phyloP scores from a whole-genome alignment of 345 rosid genomes.

The Murraya koenigii region DNA sequence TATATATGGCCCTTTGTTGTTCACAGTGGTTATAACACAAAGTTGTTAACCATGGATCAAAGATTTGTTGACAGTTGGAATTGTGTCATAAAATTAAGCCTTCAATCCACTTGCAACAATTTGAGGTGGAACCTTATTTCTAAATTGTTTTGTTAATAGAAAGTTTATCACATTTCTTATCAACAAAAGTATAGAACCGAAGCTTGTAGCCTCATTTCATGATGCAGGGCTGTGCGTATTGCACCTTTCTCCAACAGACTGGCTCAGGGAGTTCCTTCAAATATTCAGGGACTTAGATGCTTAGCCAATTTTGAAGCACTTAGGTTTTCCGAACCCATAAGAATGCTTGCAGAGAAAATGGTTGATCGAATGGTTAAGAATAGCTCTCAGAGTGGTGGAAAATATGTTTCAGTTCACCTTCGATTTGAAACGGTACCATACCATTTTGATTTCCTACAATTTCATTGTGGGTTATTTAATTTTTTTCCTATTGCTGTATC shows the following conservation, averaged over 20 bases:
- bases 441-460: slow-evolving; percentile 4
- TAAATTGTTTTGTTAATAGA: background rate
- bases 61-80: background rate
- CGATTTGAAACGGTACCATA: slow-evolving; percentile 78
- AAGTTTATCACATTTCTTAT: background rate
- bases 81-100: background rate
- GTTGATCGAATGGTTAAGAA: slow-evolving; percentile 77
- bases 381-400: slow-evolving; percentile 63
- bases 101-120: background rate
- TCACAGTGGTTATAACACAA: background rate
- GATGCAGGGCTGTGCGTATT: slow-evolving; percentile 87
- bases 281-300: slow-evolving; percentile 84
- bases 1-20: background rate
- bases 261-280: slow-evolving; percentile 80
- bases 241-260: slow-evolving; percentile 97
- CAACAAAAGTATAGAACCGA: background rate
- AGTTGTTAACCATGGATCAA: background rate
- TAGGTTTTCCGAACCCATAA: slow-evolving; percentile 82
- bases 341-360: slow-evolving; percentile 86
- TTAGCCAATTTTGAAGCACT: slow-evolving; percentile 78
- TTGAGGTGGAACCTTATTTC: background rate
- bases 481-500: slow-evolving; percentile 1
- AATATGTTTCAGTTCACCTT: slow-evolving; percentile 96
- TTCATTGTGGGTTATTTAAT: background rate
- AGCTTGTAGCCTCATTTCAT: slow-evolving; percentile 12